Base-by-base conservation (phyloP, 2,329 filamentous ascomycete species). In the Botryotinia convoluta region DNA sequence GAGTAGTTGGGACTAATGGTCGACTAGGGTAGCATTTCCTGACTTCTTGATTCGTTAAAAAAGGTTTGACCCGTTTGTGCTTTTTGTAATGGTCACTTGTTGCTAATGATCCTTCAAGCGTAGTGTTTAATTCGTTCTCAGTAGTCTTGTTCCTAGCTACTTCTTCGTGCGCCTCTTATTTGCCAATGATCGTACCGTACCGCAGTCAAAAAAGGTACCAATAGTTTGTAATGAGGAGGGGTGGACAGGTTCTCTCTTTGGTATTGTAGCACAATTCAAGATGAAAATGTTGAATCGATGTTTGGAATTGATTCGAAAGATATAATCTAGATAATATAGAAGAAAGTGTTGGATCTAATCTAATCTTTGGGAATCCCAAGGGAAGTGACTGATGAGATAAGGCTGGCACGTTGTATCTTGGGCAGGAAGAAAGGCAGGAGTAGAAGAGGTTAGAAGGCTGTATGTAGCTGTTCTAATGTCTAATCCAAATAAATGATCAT, bases 91-190 rank as follows among this genome's bases (percentile, higher is more conserved):
- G 61, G 61, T 63, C 37, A 63, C 60, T 62, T n/a, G 60, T 37
- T 42, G 64, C 45, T 32, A 20, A 68, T 68, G 32, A 39, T 68
- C 65, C 44, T 68, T 68, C 45, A 57, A 48, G 65, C 65, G 65
- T 57, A 42, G 45, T 68, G 32, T 68, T 35, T 35, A 29, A 68
- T 35, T 61, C 35, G 45, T 57, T 69, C 45, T 29, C n/a, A 29
- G 14, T 18, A 8, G 51, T 57, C 7, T n/a, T 20, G 65, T 48
- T 39, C 59, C 59, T 39, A 37, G 14, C 9, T 18, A 54, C 37
- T 48, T 57, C 45, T 69, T 37, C 32, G 45, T 69, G 65, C 65
- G 65, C 20, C 37, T 48, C 22, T 39, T 54, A 14, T 69, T 69
- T 14, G 29, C 48, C 37, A 18, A 39, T 42, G 7, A 39, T 39